Conservation (phyloP, 768 basidiomycete genomes). For the Porphyrellus cyaneotinctus region DNA sequence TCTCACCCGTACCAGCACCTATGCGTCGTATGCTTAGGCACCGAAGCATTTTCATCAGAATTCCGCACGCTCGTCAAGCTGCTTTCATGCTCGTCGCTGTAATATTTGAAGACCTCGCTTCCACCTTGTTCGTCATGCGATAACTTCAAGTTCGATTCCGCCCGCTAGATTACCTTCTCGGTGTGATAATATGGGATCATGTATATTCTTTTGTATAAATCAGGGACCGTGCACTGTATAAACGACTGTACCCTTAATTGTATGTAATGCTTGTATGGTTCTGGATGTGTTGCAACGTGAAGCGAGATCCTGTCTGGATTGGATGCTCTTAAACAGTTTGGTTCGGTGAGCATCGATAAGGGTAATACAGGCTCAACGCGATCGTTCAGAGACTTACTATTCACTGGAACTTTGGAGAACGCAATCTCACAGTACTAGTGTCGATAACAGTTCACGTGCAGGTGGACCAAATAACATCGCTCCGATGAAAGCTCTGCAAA, state of each 20-base stretch:
- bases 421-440: background rate
- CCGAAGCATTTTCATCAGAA: background rate
- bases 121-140: conserved; percentile 14
- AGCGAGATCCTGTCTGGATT: background rate
- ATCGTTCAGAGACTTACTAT: background rate
- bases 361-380: background rate
- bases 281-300: background rate
- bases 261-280: conserved; percentile 20
- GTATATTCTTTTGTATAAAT: conserved; percentile 33
- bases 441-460: background rate
- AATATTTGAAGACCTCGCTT: conserved; percentile 1
- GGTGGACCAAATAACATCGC: background rate
- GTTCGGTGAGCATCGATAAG: background rate
- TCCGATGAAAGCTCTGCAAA: background rate
- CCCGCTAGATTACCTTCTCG: conserved; percentile 13
- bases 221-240: conserved; percentile 20
- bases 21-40: conserved; percentile 21
- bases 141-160: conserved; percentile 14
- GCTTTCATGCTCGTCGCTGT: conserved; percentile 17
- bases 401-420: background rate
- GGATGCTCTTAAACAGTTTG: too few species aligned
- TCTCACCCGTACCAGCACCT: conserved; percentile 16
- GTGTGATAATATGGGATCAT: conserved; percentile 28
- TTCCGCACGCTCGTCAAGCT: conserved; percentile 11
- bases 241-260: conserved; percentile 17